phyloP scores from a whole-genome alignment of 2,329 filamentous ascomycete genomes.

The Aureobasidium musti region DNA sequence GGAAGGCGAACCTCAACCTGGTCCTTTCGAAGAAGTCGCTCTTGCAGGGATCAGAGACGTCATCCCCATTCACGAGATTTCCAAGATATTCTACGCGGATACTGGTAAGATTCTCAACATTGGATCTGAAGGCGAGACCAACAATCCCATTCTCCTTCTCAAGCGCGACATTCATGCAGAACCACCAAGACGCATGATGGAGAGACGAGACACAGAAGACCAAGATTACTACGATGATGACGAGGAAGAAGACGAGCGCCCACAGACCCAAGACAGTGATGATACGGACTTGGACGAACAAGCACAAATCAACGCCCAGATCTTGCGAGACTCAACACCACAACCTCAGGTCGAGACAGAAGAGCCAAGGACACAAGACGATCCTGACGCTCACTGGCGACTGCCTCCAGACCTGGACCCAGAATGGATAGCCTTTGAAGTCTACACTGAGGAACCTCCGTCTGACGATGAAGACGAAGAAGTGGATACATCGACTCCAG shows the following conservation, averaged over 20 bases:
- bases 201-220: conserved; percentile 39
- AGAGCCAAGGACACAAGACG: background rate
- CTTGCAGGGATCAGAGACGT: conserved; percentile 66
- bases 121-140: conserved; percentile 65
- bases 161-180: conserved; percentile 69
- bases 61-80: conserved; percentile 71
- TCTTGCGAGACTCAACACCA: conserved; percentile 48
- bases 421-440: conserved; percentile 90
- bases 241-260: conserved; percentile 40
- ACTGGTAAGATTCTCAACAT: conserved; percentile 89
- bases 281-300: conserved; percentile 43
- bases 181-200: conserved; percentile 61
- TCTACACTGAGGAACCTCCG: conserved; percentile 67
- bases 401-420: conserved; percentile 76
- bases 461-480: conserved; percentile 52
- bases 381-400: conserved; percentile 49
- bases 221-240: conserved; percentile 43
- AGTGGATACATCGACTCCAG: background rate
- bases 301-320: conserved; percentile 49
- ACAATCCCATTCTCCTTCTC: conserved; percentile 71
- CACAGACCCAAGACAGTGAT: conserved; percentile 1
- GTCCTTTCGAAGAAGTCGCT: conserved; percentile 61
- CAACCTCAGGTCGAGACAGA: background rate
- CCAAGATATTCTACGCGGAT: conserved; percentile 92
- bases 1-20: conserved; percentile 58